phyloP scores from a whole-genome alignment of 441 rosid genomes.

The Metrosideros polymorpha region DNA sequence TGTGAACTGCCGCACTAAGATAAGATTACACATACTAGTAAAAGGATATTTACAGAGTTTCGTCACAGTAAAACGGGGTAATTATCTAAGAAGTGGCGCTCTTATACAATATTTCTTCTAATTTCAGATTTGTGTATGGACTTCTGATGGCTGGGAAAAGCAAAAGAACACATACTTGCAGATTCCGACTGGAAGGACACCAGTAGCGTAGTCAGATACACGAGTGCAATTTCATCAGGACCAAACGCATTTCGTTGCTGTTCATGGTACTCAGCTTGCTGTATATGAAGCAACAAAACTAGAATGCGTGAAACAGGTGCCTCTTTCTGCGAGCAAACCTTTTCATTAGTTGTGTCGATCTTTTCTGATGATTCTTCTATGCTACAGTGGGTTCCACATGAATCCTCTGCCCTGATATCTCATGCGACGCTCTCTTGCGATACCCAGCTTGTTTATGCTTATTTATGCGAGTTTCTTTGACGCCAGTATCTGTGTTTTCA shows the following conservation, averaged over 20 bases:
- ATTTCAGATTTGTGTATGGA: slow-evolving; percentile 87
- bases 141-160: slow-evolving; percentile 94
- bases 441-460: slow-evolving; percentile 86
- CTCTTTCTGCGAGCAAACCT: neutral
- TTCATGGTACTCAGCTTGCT: slow-evolving; percentile 91
- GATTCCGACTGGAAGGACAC: slow-evolving; percentile 60
- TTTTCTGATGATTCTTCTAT: neutral
- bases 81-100: neutral
- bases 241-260: slow-evolving; percentile 83
- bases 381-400: slow-evolving; percentile 68
- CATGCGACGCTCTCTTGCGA: slow-evolving; percentile 95
- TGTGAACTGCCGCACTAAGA: neutral
- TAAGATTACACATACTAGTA: neutral
- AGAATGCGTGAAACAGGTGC: slow-evolving; percentile 85
- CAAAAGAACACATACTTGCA: slow-evolving; percentile 73
- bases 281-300: slow-evolving; percentile 84
- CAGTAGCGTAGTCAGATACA: slow-evolving; percentile 58
- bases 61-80: neutral
- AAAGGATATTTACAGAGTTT: neutral
- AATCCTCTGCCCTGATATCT: slow-evolving; percentile 68
- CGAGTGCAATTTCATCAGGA: slow-evolving; percentile 97
- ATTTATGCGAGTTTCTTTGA: slow-evolving; percentile 76
- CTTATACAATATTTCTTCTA: neutral
- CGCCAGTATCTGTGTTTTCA: slow-evolving; percentile 71
- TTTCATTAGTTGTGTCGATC: neutral